Conservation (phyloP, 345 rosid genomes). For the Erysimum cheiranthoides region DNA sequence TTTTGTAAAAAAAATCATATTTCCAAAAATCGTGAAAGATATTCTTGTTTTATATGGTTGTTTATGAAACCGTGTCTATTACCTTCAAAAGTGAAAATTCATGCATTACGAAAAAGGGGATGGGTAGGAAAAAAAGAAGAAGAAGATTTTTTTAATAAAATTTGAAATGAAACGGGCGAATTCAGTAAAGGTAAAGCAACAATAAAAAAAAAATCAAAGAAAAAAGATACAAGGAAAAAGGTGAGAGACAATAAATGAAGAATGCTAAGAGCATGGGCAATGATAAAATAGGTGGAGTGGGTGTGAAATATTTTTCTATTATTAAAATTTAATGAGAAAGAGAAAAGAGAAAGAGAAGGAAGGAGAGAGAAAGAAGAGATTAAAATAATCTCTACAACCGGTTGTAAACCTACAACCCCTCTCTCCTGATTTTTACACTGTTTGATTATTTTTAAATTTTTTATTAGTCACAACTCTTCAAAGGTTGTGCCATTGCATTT, state of each 20-base stretch:
- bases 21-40: not conserved
- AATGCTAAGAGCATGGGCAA: no score
- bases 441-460: no score
- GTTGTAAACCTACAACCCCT: no score
- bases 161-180: constrained; percentile 35
- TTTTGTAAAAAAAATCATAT: not conserved
- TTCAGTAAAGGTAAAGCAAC: constrained; percentile 21
- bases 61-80: not conserved
- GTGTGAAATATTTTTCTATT: no score
- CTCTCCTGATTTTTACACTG: no score
- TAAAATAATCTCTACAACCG: no score
- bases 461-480: no score
- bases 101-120: not conserved
- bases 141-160: not conserved
- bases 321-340: no score
- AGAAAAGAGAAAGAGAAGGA: no score
- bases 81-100: not conserved
- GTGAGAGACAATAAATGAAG: constrained; percentile 52
- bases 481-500: no score
- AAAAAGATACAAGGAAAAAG: constrained; percentile 10
- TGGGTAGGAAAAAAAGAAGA: not conserved
- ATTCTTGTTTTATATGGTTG: not conserved
- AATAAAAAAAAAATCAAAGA: not conserved
- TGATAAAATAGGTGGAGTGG: no score
- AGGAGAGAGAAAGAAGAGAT: no score